Evolutionary conservation across 768 basidiomycete genomes (phyloP).

Genomic region (Auriscalpium orientale): DNA sequence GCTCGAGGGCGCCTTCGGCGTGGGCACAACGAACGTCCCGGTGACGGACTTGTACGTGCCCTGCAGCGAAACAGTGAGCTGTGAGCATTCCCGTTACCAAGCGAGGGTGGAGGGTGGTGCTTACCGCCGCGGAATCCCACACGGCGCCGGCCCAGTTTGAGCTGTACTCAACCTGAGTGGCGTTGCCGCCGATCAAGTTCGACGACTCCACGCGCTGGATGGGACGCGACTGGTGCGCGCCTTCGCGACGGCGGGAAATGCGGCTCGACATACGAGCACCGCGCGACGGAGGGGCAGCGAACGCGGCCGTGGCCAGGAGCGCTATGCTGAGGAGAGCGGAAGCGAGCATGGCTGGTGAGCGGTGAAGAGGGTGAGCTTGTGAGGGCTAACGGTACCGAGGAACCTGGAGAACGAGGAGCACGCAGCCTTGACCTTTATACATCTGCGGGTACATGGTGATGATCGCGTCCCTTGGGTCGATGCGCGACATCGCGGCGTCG

Average conservation of each 20-base stretch:
- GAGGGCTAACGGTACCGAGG: not conserved
- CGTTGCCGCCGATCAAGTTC: conserved; percentile 6
- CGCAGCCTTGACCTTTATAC: not conserved
- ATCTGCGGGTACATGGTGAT: not conserved
- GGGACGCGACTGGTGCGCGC: conserved; percentile 8
- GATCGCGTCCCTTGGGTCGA: too few relatives aligned
- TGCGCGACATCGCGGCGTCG: too few relatives aligned
- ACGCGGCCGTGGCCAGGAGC: conserved; percentile 16
- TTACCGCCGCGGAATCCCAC: conserved; percentile 19
- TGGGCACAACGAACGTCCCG: conserved; percentile 28
- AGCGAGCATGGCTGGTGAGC: conserved; percentile 10
- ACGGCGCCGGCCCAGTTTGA: conserved; percentile 31
- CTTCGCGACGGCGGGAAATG: conserved; percentile 15
- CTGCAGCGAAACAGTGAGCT: conserved; percentile 5
- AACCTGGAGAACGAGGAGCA: not conserved
- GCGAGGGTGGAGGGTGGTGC: not conserved
- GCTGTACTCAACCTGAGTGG: conserved; percentile 23
- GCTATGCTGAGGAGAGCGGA: conserved; percentile 17
- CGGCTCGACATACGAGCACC: conserved; percentile 16
- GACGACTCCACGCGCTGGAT: not conserved
- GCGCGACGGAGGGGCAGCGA: conserved; percentile 9
- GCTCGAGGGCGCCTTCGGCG: conserved; percentile 21
- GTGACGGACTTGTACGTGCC: conserved; percentile 30
- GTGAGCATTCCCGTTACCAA: not conserved
- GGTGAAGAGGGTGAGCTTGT: not conserved